These are phyloP conservation scores for Fusarium agapanthi DNA, from an alignment of 2,329 filamentous ascomycete species.

Conservation along the genomic window DNA sequence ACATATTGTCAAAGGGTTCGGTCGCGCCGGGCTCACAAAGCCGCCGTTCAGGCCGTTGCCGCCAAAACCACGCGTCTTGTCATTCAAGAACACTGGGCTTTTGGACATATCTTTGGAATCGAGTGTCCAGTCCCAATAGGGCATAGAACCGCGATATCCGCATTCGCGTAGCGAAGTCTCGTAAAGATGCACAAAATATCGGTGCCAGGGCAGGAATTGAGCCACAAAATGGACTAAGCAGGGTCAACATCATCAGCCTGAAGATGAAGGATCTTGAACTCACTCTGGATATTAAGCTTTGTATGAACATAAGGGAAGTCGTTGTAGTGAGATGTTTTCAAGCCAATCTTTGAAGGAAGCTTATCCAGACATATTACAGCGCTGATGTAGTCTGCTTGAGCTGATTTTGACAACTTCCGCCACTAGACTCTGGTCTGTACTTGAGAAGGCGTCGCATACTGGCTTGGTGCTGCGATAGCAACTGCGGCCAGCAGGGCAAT, in stretches of 20 bases:
- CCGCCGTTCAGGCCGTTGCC: background rate
- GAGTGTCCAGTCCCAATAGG: background rate
- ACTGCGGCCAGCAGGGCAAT: background rate
- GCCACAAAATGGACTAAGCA: background rate
- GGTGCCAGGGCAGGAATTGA: background rate
- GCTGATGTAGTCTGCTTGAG: background rate
- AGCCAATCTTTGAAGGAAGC: background rate
- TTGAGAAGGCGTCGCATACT: background rate
- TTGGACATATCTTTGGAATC: background rate
- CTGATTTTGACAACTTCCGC: background rate
- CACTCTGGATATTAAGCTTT: background rate
- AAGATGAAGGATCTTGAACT: background rate
- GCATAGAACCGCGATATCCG: background rate
- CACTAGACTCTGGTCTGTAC: background rate
- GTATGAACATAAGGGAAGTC: background rate
- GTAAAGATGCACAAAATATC: background rate
- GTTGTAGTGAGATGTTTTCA: background rate
- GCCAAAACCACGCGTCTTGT: background rate
- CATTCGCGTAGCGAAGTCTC: background rate
- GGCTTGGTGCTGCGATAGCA: background rate
- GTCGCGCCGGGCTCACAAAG: background rate
- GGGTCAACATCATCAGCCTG: background rate
- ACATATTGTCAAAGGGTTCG: background rate
- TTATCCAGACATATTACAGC: background rate
- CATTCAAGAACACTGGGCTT: background rate